Percentiles rank a stretch among this genome's conserved stretches.
Evolutionary conservation across 768 basidiomycete species (phyloP).

Genomic region (Naematelia encephala): DNA sequence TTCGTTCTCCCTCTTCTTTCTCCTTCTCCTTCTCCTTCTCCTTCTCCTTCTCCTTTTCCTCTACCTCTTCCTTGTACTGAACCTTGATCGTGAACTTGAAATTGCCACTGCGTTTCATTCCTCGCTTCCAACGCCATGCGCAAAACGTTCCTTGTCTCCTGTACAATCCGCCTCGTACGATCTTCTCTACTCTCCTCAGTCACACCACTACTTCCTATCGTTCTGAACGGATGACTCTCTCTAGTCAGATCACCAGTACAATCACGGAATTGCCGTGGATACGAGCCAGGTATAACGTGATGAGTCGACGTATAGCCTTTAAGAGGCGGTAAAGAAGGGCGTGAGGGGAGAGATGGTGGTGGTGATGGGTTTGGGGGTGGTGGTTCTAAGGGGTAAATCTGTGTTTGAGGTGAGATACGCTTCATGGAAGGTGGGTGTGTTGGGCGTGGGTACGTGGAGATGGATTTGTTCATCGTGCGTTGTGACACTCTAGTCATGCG

Average conservation of each 20-base stretch:
- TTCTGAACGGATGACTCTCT: not conserved
- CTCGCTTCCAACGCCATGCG: not conserved
- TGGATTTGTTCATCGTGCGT: not conserved
- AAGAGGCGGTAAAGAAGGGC: not conserved
- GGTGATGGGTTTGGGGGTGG: no score
- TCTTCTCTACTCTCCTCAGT: slow-evolving; percentile 18
- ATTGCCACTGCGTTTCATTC: slow-evolving; percentile 4
- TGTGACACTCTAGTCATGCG: not conserved
- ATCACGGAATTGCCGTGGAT: not conserved
- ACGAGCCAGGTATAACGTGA: not conserved
- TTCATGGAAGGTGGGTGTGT: not conserved
- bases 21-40: slow-evolving; percentile 53
- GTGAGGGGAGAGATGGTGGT: not conserved
- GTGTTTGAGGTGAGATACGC: not conserved
- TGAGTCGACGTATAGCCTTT: not conserved
- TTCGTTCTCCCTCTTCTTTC: not conserved
- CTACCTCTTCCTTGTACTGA: not conserved
- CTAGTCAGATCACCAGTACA: not conserved
- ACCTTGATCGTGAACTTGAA: slow-evolving; percentile 7
- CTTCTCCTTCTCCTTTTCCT: slow-evolving; percentile 48
- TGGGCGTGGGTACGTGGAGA: not conserved
- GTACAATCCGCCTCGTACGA: slow-evolving; percentile 6
- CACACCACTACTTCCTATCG: not conserved
- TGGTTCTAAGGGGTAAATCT: not conserved
- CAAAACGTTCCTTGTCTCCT: slow-evolving; percentile 8